These are phyloP conservation scores for Gossypium stocksii DNA, from an alignment of 345 rosid genomes.

Conservation along the genomic window DNA sequence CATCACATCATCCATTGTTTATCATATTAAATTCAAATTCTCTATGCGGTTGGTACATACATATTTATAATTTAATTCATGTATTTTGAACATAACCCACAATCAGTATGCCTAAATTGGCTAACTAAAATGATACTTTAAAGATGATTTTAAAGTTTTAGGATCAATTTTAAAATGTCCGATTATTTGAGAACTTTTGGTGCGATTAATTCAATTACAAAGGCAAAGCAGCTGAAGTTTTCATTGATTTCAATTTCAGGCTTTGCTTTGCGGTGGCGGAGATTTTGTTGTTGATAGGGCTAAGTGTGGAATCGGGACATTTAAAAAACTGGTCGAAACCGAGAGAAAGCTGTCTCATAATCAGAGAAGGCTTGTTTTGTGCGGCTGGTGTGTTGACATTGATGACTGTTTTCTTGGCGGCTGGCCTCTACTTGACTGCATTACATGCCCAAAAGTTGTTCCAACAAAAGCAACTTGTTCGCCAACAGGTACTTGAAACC, in stretches of 20 bases:
- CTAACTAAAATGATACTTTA: too few species aligned
- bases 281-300: slow-evolving; percentile 62
- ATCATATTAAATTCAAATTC: too few species aligned
- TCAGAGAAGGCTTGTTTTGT: slow-evolving; percentile 70
- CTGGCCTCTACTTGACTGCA: slow-evolving; percentile 68
- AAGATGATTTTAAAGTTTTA: too few species aligned
- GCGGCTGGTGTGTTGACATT: slow-evolving; percentile 74
- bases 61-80: too few species aligned
- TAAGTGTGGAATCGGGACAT: slow-evolving; percentile 92
- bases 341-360: slow-evolving; percentile 53
- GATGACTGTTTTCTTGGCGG: slow-evolving; percentile 58
- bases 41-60: too few species aligned
- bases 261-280: slow-evolving; percentile 72
- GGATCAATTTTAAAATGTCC: background rate
- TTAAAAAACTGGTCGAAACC: slow-evolving; percentile 72
- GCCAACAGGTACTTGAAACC: slow-evolving; percentile 51
- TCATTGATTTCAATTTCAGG: slow-evolving; percentile 30
- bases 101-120: too few species aligned
- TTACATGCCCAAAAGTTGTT: slow-evolving; percentile 58
- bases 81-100: too few species aligned
- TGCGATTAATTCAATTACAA: background rate
- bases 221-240: background rate
- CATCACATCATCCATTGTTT: too few species aligned
- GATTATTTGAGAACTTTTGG: background rate
- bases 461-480: slow-evolving; percentile 40